phyloP scores from a whole-genome alignment of 2,329 filamentous ascomycete species.

The Macrophomina tecta region DNA sequence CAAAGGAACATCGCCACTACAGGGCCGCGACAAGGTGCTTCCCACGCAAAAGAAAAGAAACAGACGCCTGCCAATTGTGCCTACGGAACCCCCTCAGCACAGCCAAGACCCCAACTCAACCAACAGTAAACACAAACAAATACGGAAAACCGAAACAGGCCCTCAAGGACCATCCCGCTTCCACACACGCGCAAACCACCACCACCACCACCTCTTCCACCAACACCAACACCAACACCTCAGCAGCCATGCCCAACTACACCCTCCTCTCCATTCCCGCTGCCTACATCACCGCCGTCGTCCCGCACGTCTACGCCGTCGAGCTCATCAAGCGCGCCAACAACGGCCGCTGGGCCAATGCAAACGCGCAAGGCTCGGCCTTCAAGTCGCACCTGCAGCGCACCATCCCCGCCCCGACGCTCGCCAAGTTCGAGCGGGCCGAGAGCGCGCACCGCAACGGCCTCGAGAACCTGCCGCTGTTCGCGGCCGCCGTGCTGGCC shows the following conservation, averaged over 20 bases:
- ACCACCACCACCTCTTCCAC: not conserved
- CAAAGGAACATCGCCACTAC: too few relatives aligned
- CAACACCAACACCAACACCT: not conserved
- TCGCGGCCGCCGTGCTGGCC: slow-evolving; percentile 51
- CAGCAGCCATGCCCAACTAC: slow-evolving; percentile 38
- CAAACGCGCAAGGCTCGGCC: slow-evolving; percentile 48
- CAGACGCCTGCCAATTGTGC: too few relatives aligned
- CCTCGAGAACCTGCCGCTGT: slow-evolving; percentile 55
- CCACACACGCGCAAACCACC: not conserved
- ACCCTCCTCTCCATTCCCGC: slow-evolving; percentile 52
- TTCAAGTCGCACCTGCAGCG: slow-evolving; percentile 44
- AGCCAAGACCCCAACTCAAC: too few relatives aligned
- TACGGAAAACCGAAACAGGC: not conserved
- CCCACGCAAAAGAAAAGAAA: too few relatives aligned
- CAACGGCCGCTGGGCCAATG: slow-evolving; percentile 48
- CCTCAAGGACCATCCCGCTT: not conserved
- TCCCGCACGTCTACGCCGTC: slow-evolving; percentile 50
- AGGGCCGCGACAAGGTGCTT: too few relatives aligned
- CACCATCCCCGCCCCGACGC: slow-evolving; percentile 43
- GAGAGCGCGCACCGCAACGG: slow-evolving; percentile 54
- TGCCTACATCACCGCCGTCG: slow-evolving; percentile 50
- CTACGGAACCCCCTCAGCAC: too few relatives aligned
- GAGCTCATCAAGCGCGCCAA: slow-evolving; percentile 45
- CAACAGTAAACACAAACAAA: too few relatives aligned
- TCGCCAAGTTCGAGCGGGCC: slow-evolving; percentile 51